Evolutionary conservation across 805 yeast genomes (phyloP), one percentile per base, ranked within the genome.

Genomic region (Pichia deserticola): DNA sequence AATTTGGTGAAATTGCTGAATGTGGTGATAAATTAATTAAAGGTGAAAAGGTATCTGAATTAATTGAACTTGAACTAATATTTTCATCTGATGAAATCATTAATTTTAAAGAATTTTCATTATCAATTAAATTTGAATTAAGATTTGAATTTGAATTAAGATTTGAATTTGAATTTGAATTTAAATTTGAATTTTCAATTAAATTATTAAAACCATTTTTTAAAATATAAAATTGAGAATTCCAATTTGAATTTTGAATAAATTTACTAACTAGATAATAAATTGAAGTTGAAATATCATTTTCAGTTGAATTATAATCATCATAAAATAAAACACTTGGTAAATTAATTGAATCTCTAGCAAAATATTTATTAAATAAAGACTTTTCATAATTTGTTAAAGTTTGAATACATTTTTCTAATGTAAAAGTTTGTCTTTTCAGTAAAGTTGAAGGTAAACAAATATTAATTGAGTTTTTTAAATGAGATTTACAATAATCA

Each of bases 381-480:
- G 56, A 47, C 53, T 73, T 76, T 50, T 83, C 89, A 49, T 69
- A 68, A 5, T 66, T 57, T 0, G 87, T 79, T 45, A 85, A 65
- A 33, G 86, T 81, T 45, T 76, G 78, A 28, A 85, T 67, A 56
- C 88, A 81, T 59, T 81, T 74, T 43, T 68, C 69, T 49, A 90
- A 69, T 3, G 81, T 80, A 59, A 86, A 90, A 47, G 82, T 84
- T 34, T 81, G 71, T 55, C 98, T 76, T 62, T 82, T 86, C 54
- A 90, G 69, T 40, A 90, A 71, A 0, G 97, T 90, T n/a, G 96
- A 84, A 2, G 98, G 97, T 12, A 90, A 68, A 64, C 95, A 87
- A 36, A 92, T 75, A 62, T 88, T 88, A 42, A 87, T 70, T 0
- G 97, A 77, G 40, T 76, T 71, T 5, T 57, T 59, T 11, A 92